Percentiles rank a stretch among this genome's conserved stretches.
Conservation (phyloP, 371 early-diverging fungal genomes). For the Mucor velutinosus region DNA sequence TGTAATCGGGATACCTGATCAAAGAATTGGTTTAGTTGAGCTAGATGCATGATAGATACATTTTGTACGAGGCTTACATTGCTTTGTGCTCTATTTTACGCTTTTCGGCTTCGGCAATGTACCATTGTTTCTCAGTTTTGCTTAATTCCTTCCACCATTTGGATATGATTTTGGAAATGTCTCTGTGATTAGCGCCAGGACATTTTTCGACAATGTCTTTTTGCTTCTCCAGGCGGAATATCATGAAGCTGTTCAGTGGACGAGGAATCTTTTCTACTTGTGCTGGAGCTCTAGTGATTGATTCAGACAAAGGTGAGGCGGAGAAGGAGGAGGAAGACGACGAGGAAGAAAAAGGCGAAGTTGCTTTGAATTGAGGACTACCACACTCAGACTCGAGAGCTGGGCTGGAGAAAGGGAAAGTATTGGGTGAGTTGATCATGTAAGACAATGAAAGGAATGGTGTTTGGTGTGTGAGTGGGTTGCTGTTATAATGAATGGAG, state of each 20-base stretch:
- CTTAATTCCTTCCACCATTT: slow-evolving; percentile 70
- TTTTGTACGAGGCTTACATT: background rate
- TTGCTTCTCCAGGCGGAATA: slow-evolving; percentile 70
- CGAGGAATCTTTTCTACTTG: slow-evolving; percentile 21
- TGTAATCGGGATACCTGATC: slow-evolving; percentile 14
- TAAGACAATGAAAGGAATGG: background rate
- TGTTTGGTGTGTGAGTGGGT: too few species aligned
- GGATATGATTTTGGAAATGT: slow-evolving; percentile 71
- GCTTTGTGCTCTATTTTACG: background rate
- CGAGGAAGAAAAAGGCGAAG: background rate
- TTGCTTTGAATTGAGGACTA: background rate
- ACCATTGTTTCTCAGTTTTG: slow-evolving; percentile 58
- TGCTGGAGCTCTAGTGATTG: background rate
- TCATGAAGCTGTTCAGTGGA: slow-evolving; percentile 68
- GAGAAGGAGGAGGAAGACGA: background rate
- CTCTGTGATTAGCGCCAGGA: slow-evolving; percentile 69
- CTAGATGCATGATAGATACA: background rate
- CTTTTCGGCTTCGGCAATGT: slow-evolving; percentile 17
- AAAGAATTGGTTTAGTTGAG: background rate
- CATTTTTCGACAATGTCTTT: slow-evolving; percentile 58
- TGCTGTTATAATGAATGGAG: background rate
- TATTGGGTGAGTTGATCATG: background rate
- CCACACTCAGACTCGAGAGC: background rate
- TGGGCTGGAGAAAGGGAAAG: background rate
- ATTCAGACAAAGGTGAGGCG: too few species aligned